Conservation (phyloP, 2,329 filamentous ascomycete genomes). For the Lecanosticta acicola region DNA sequence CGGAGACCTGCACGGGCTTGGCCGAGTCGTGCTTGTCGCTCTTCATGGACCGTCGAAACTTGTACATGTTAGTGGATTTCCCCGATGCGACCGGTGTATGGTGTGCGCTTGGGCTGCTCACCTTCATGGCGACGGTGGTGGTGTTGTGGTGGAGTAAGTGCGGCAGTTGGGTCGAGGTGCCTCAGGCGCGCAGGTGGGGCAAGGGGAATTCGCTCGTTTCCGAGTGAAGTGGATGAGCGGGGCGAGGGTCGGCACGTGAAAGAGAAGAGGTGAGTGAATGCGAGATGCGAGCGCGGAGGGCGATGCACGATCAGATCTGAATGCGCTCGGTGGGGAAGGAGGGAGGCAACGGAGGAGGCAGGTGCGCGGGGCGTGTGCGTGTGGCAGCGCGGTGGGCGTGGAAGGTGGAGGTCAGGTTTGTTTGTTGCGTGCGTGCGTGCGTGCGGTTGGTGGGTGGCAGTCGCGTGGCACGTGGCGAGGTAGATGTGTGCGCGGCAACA, state of each 20-base stretch:
- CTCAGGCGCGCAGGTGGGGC: not conserved
- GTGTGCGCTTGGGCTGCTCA: conserved; percentile 9
- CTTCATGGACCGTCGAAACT: conserved; percentile 81
- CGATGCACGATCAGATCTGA: too few species aligned
- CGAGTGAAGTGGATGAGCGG: not conserved
- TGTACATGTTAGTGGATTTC: conserved; percentile 5
- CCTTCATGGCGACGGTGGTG: conserved; percentile 19
- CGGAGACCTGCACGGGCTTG: conserved; percentile 65
- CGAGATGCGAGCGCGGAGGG: too few species aligned
- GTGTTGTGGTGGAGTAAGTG: not conserved
- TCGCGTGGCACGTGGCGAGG: too few species aligned
- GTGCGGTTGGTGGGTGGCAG: too few species aligned
- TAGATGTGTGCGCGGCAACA: too few species aligned
- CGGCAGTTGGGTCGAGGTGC: not conserved
- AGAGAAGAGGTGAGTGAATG: not conserved
- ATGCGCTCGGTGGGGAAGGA: not conserved
- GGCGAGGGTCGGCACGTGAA: not conserved
- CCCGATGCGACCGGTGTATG: conserved; percentile 3
- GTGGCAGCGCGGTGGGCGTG: too few species aligned
- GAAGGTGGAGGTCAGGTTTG: too few species aligned
- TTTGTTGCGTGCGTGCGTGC: too few species aligned
- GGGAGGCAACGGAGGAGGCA: not conserved
- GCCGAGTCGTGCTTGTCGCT: conserved; percentile 66
- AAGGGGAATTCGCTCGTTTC: not conserved
- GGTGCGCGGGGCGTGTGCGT: too few species aligned